Evolutionary conservation across 345 rosid genomes (phyloP).

Genomic region (Pelargonium nanum): DNA sequence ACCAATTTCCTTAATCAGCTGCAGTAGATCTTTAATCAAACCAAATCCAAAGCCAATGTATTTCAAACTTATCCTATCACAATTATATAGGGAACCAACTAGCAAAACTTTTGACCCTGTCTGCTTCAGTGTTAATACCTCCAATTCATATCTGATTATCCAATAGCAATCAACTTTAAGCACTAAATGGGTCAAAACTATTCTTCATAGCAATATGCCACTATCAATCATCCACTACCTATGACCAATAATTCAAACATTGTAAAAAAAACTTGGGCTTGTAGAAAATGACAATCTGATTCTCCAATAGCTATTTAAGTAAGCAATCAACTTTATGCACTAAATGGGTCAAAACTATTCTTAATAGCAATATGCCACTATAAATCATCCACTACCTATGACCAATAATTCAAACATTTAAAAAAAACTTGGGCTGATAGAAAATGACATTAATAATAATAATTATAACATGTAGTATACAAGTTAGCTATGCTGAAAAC

Average conservation of each 20-base stretch:
- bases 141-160: not conserved
- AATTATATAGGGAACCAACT: not conserved
- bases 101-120: not conserved
- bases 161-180: not conserved
- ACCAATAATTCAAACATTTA: not conserved
- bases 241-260: not conserved
- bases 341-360: not conserved
- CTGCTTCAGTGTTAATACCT: not conserved
- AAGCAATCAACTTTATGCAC: not conserved
- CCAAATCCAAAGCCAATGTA: not conserved
- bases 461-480: no score
- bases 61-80: not conserved
- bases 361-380: no score
- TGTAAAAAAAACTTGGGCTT: not conserved
- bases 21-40: not conserved
- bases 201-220: no score
- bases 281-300: not conserved
- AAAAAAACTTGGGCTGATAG: not conserved
- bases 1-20: not conserved
- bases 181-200: not conserved
- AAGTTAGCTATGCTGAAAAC: no score
- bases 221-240: not conserved
- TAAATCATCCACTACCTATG: not conserved
- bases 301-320: not conserved
- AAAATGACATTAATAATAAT: no score